A percentile compares a stretch with the other conserved stretches of the same genome.
phyloP scores from a whole-genome alignment of 2,329 filamentous ascomycete species.

The Chrysoporthe cubensis region DNA sequence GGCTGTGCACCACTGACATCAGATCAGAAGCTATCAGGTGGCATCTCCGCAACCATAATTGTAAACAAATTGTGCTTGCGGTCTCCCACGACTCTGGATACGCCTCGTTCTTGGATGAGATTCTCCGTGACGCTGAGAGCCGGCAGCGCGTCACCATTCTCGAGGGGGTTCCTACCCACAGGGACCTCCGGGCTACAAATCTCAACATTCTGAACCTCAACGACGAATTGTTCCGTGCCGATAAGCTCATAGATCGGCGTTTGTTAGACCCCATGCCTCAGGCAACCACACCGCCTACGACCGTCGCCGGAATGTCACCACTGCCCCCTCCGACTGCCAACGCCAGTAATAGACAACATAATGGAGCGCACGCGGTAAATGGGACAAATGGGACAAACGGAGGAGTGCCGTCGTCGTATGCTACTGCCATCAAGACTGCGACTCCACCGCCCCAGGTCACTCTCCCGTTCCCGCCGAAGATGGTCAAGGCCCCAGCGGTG shows the following conservation, averaged over 20 bases:
- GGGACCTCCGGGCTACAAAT: slow-evolving; percentile 52
- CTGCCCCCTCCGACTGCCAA: slow-evolving; percentile 33
- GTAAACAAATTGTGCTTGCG: slow-evolving; percentile 64
- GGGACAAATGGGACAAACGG: not conserved
- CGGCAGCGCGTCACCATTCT: slow-evolving; percentile 55
- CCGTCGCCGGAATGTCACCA: slow-evolving; percentile 27
- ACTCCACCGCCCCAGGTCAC: slow-evolving; percentile 49
- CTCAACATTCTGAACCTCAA: slow-evolving; percentile 52
- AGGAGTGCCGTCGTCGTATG: slow-evolving; percentile 42
- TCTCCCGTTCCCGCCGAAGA: slow-evolving; percentile 43
- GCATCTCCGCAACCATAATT: slow-evolving; percentile 64
- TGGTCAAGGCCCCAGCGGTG: slow-evolving; percentile 29
- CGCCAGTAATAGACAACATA: slow-evolving; percentile 29
- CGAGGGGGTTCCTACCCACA: slow-evolving; percentile 56
- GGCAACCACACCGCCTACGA: slow-evolving; percentile 17
- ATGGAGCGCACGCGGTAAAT: not conserved
- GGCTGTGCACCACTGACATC: slow-evolving; percentile 26
- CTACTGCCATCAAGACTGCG: slow-evolving; percentile 45
- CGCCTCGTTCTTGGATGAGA: slow-evolving; percentile 60
- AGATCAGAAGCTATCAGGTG: slow-evolving; percentile 54
- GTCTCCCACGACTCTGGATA: slow-evolving; percentile 66
- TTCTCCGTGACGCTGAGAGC: slow-evolving; percentile 49
- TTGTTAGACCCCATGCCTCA: slow-evolving; percentile 30
- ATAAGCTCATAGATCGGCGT: slow-evolving; percentile 51
- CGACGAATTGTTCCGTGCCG: slow-evolving; percentile 55